Evolutionary conservation across 257 asterid species (phyloP).

Genomic region (Capsicum rhomboideum): DNA sequence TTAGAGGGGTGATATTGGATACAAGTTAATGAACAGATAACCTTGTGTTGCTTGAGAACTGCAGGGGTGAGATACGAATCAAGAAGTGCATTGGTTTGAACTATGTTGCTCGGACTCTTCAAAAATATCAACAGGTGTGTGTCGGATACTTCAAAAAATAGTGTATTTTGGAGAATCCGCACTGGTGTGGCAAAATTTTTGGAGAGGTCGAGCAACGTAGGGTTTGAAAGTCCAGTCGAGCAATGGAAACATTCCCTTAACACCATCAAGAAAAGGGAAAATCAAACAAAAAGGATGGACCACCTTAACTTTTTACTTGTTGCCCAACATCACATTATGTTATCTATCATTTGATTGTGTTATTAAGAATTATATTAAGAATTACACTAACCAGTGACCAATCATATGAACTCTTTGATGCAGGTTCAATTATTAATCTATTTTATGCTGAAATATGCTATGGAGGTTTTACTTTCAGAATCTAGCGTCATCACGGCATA

Average conservation of each 20-base stretch:
- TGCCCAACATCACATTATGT: background rate
- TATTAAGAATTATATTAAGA: background rate
- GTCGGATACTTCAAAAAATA: too few relatives aligned
- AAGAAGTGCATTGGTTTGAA: background rate
- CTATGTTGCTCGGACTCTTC: too few relatives aligned
- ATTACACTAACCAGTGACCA: background rate
- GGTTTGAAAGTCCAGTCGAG: background rate
- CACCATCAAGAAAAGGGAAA: background rate
- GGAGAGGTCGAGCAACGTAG: too few relatives aligned
- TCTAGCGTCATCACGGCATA: conserved; percentile 85
- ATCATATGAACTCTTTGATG: background rate
- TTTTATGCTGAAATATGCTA: conserved; percentile 95
- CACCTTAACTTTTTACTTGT: background rate
- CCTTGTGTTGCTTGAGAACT: too few relatives aligned
- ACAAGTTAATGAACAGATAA: background rate
- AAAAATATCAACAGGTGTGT: too few relatives aligned
- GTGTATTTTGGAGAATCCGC: too few relatives aligned
- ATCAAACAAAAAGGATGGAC: background rate
- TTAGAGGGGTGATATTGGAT: background rate
- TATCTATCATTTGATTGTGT: background rate
- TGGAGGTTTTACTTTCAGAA: conserved; percentile 92
- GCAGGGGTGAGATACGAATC: background rate
- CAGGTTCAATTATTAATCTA: conserved; percentile 96
- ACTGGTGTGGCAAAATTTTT: too few relatives aligned
- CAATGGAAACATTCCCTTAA: background rate